Evolutionary conservation across 2,329 filamentous ascomycete genomes (phyloP).

Genomic region (Orbilia brochopaga): DNA sequence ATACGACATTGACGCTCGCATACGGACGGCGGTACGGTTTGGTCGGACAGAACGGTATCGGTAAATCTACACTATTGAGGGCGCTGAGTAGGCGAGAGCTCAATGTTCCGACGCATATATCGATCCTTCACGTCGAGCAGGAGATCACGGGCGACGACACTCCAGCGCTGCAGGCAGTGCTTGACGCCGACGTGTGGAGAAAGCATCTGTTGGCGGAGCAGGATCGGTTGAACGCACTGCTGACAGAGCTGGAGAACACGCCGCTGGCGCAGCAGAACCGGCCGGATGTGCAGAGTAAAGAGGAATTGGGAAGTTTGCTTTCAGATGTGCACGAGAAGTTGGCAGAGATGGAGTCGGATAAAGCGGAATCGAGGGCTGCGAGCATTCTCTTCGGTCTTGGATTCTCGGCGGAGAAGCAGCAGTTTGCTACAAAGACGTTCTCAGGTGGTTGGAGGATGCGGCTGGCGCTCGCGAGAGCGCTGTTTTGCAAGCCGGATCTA

Average conservation of each 20-base stretch:
- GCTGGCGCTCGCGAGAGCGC: constrained; percentile 86
- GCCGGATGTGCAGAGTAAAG: constrained; percentile 63
- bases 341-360: constrained; percentile 98
- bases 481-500: constrained; percentile 97
- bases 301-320: constrained; percentile 86
- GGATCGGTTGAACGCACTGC: constrained; percentile 77
- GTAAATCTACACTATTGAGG: constrained; percentile 91
- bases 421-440: constrained; percentile 94
- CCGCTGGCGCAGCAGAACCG: constrained; percentile 49
- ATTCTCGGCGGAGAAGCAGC: constrained; percentile 91
- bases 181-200: constrained; percentile 97
- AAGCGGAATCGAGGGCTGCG: constrained; percentile 91
- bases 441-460: constrained; percentile 99
- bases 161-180: constrained; percentile 87
- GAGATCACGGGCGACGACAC: constrained; percentile 97
- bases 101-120: constrained; percentile 93
- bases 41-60: constrained; percentile 99
- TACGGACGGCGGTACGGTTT: constrained; percentile 95
- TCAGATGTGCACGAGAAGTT: constrained; percentile 91
- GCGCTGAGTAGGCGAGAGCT: constrained; percentile 92
- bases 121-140: constrained; percentile 98
- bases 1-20: constrained; percentile 86
- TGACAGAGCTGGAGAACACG: constrained; percentile 72
- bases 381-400: constrained; percentile 96
- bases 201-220: constrained; percentile 93